phyloP scores from a whole-genome alignment of 768 basidiomycete genomes.

The Paxillus rubicundulus region DNA sequence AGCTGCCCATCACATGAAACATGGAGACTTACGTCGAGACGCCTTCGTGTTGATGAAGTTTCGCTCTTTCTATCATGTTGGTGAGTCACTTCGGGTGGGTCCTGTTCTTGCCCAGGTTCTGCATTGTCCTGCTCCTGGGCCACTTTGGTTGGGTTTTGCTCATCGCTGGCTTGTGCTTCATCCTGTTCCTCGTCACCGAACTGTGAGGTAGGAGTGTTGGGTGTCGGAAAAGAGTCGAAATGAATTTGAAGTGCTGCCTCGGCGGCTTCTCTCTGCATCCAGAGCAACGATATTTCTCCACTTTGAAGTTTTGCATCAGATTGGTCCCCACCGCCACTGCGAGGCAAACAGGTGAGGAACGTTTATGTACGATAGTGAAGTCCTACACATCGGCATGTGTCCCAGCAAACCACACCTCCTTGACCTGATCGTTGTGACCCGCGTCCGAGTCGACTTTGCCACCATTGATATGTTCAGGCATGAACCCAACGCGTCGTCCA shows the following conservation, averaged over 20 bases:
- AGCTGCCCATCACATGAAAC: no score
- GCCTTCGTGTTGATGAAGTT: no score
- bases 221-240: no score
- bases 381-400: constrained; percentile 25
- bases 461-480: constrained; percentile 20
- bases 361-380: not conserved
- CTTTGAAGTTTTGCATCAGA: constrained; percentile 5
- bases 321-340: constrained; percentile 20
- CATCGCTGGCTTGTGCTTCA: no score
- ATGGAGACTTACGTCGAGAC: no score
- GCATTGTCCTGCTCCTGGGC: no score
- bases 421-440: constrained; percentile 6
- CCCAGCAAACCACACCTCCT: constrained; percentile 30
- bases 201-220: no score
- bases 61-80: no score
- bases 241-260: constrained; percentile 11
- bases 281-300: constrained; percentile 16
- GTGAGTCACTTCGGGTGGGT: not conserved
- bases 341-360: not conserved
- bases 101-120: no score
- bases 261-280: constrained; percentile 28
- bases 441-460: constrained; percentile 1
- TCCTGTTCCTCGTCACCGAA: no score
- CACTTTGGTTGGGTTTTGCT: no score
- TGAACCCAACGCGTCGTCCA: constrained; percentile 25